These are phyloP conservation scores for Tolypocladium ovalisporum DNA, from an alignment of 2,329 filamentous ascomycete species.

Conservation along the genomic window DNA sequence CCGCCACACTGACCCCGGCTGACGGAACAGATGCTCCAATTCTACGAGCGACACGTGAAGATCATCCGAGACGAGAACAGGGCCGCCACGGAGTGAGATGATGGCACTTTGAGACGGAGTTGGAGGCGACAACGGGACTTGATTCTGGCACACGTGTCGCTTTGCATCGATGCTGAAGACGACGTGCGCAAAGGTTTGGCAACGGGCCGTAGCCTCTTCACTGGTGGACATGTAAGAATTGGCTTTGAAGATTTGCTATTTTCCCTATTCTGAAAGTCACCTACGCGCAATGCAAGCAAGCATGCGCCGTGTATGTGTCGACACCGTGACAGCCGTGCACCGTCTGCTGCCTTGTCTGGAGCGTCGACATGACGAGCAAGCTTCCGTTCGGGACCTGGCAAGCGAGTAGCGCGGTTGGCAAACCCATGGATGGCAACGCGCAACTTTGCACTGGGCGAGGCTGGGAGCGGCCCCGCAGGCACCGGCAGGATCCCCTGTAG, in stretches of 20 bases:
- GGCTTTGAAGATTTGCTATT: not conserved
- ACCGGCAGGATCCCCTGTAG: not conserved
- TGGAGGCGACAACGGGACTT: not conserved
- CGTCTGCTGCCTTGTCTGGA: not conserved
- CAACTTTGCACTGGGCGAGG: not conserved
- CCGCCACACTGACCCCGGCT: not conserved
- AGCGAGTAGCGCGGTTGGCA: no score
- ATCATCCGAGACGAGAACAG: conserved; percentile 32
- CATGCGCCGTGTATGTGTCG: not conserved
- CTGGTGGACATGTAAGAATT: not conserved
- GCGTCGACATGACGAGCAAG: not conserved
- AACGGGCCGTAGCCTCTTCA: not conserved
- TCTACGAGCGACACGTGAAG: conserved; percentile 47
- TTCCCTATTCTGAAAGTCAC: no score
- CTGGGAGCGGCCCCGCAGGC: not conserved
- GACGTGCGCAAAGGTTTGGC: not conserved
- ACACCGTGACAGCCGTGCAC: not conserved
- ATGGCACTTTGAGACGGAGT: not conserved
- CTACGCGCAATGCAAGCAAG: not conserved
- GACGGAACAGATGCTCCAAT: conserved; percentile 41
- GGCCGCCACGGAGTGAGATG: conserved; percentile 7
- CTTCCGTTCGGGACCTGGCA: not conserved
- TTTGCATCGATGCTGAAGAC: not conserved
- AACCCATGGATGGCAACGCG: not conserved
- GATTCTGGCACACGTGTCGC: not conserved